Base-by-base conservation (phyloP, 495 filamentous ascomycete genomes). In the Trypethelium eluteriae region DNA sequence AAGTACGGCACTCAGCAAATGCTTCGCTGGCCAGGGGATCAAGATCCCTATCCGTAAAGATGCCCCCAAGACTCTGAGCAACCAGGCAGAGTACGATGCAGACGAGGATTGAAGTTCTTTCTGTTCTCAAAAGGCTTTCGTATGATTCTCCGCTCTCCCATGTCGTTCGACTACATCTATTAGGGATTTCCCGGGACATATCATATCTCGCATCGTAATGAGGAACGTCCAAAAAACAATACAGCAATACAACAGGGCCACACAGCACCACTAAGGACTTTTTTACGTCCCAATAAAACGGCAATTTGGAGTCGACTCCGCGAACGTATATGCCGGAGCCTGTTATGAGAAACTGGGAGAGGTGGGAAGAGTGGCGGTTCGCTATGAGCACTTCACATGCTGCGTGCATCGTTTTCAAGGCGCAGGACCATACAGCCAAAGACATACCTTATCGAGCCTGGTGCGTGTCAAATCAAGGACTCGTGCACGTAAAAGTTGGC, bases 11-110 rank as follows among this genome's bases (percentile, higher is more conserved):
- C 78, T 98, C 25, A 96, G 92, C 81, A 96, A 95, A 75, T 89
- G 86, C 71, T 98, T 98, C 77, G 94, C 94, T 11, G 82, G 86
- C 9, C 94, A 98, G 71, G 94, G 94, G n/a, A 93, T 96, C 77
- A 96, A 96, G 77, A 96, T 96, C 18, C 92, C 92, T 0, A 96
- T 96, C 53, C 81, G 92, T 9, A 96, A 96, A 77, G 92, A 96
- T 36, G 53, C 53, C 32, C 64, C 64, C 34, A 66, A 66, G 46
- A 41, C 47, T 5, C 39, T 65, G 2, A 59, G 38, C 38, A 66
- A 66, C 32, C 49, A 59, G 39, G 64, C 64, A 14, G 64, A 66
- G 32, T 66, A 66, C 41, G 64, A 66, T 62, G 64, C 49, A 41
- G 64, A 66, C 32, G 64, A 66, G n/a, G 53, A 49, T 61, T 39